Evolutionary conservation across 2,329 filamentous ascomycete species (phyloP).

Genomic region (Fusarium robinianum): DNA sequence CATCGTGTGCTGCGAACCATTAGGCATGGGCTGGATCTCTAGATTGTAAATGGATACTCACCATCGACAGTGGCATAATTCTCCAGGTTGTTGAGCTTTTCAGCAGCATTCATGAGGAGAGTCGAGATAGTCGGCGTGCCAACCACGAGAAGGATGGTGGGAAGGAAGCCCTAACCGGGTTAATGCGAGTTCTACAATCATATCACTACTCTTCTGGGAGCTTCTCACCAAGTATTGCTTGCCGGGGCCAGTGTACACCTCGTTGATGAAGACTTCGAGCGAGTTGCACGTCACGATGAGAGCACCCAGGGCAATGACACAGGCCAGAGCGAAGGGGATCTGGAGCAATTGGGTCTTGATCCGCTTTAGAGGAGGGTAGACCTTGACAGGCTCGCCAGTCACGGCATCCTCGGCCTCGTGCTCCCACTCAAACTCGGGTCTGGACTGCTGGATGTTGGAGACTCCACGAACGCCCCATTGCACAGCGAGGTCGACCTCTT

Average conservation of each 20-base stretch:
- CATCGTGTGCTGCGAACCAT: constrained; percentile 65
- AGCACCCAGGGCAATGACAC: constrained; percentile 72
- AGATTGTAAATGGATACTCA: constrained; percentile 36
- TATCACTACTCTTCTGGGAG: neutral
- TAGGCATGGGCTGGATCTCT: constrained; percentile 10
- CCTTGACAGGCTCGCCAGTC: constrained; percentile 76
- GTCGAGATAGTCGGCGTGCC: constrained; percentile 78
- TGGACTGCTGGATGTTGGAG: constrained; percentile 76
- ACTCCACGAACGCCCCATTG: constrained; percentile 89
- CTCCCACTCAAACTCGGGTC: constrained; percentile 79
- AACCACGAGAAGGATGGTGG: constrained; percentile 83
- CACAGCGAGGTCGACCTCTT: constrained; percentile 83
- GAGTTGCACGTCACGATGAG: constrained; percentile 87
- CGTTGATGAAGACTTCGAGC: constrained; percentile 93
- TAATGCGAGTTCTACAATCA: constrained; percentile 2
- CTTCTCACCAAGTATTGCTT: constrained; percentile 76
- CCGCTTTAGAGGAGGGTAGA: constrained; percentile 77
- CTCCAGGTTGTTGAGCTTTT: constrained; percentile 77
- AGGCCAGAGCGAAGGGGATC: constrained; percentile 80
- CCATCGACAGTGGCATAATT: constrained; percentile 88
- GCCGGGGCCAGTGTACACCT: constrained; percentile 88
- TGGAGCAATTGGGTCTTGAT: constrained; percentile 78
- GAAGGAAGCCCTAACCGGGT: constrained; percentile 73
- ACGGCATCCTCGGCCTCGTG: constrained; percentile 76
- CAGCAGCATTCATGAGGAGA: constrained; percentile 76